These are phyloP conservation scores for Boletus subcaerulescens DNA, from an alignment of 768 basidiomycete genomes.

Conservation along the genomic window DNA sequence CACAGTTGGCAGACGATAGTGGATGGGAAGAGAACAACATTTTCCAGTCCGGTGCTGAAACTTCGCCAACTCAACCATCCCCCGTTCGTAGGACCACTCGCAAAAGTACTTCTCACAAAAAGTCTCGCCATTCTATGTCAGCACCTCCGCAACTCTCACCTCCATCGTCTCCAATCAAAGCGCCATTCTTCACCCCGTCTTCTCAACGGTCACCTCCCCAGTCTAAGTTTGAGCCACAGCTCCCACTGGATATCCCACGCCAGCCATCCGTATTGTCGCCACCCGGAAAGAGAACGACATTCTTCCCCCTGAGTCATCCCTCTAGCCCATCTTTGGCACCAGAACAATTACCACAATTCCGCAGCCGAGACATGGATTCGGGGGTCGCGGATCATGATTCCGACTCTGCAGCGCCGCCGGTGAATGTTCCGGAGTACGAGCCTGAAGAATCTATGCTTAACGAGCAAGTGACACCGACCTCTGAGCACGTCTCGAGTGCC, in stretches of 20 bases:
- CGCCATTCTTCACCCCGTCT: constrained; percentile 19
- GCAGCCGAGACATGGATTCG: constrained; percentile 2
- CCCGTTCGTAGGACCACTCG: constrained; percentile 47
- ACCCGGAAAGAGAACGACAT: constrained; percentile 9
- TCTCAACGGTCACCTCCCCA: constrained; percentile 46
- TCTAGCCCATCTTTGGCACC: constrained; percentile 13
- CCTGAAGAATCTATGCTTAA: constrained; percentile 13
- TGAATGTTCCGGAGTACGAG: constrained; percentile 21
- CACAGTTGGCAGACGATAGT: constrained; percentile 56
- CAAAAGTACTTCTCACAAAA: constrained; percentile 39
- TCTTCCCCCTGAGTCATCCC: constrained; percentile 17
- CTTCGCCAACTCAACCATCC: constrained; percentile 69
- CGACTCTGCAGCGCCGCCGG: constrained; percentile 7
- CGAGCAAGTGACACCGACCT: constrained; percentile 33
- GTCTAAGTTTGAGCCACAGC: constrained; percentile 52
- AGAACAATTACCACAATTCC: constrained; percentile 8
- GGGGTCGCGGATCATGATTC: background rate
- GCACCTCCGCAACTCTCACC: constrained; percentile 58
- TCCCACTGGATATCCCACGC: constrained; percentile 39
- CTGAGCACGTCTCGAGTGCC: constrained; percentile 39
- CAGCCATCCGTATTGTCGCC: constrained; percentile 25
- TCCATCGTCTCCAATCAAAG: constrained; percentile 40
- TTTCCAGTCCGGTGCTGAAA: constrained; percentile 87
- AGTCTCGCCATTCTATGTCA: constrained; percentile 68
- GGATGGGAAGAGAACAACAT: constrained; percentile 91